Base-by-base conservation (phyloP, 257 asterid species). In the Anisodus tanguticus region DNA sequence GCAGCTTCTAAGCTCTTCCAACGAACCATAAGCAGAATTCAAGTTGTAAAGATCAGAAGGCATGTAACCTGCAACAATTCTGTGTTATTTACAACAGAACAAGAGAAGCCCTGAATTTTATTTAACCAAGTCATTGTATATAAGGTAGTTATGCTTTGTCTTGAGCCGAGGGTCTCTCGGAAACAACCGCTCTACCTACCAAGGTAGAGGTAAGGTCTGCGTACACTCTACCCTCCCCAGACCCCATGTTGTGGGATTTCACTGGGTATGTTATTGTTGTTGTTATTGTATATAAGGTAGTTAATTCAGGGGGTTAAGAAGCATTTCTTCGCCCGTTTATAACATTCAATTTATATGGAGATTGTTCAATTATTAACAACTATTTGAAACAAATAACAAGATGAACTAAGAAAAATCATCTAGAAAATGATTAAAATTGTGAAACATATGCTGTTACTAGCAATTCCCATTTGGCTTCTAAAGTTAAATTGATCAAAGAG, bases 41-140 rank as follows among this genome's bases (percentile, higher is more conserved):
- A 89, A 86, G 88, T 89, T 89, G 87, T 89, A 89, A 67, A 89
- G 87, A 83, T 89, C 91, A 74, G 88, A 87, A 77, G 91, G 91
- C 91, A 89, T 87, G 86, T 89, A 89, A 82, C 91, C 91, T 88
- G 90, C 85, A 86, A 37, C 6, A 31, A 16, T 51, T 15, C 47
- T 64, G 39, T 41, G 60, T 22, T 57, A 60, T 85, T 9, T 82
- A 84, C 59, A 79, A 69, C 10, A 39, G 78, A 69, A 69, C 78
- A 39, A 39, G 66, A 59, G 9, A 4, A 1, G 3, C 45, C 45
- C 45, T 41, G 45, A 16, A 68, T 43, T 8, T 72, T 67, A 47
- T 72, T 72, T 72, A 19, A 72, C 9, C 58, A 45, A 13, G 6
- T 76, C 8, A 51, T 12, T 51, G 15, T 49, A 12, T 76, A 76